Evolutionary conservation across 208 protist genomes (phyloP), one percentile per base, ranked within the genome.

Genomic region (Strigomonas galati): DNA sequence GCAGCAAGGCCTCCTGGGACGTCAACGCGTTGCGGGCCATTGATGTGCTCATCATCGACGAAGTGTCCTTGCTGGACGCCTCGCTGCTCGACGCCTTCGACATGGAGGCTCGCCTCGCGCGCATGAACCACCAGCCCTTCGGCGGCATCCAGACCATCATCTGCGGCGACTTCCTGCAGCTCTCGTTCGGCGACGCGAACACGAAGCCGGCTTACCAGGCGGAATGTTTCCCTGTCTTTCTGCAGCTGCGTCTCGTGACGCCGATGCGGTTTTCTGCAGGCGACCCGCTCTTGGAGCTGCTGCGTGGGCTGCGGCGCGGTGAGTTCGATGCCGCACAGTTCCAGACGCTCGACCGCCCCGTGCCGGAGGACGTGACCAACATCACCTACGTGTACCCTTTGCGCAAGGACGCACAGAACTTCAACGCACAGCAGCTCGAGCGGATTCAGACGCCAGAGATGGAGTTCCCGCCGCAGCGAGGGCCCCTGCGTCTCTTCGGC

Each of bases 91-190:
- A 97, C 51, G 76, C 87, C 54, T 85, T 98, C 30, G 92, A 98
- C 57, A 60, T 76, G 49, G 81, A 91, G 61, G 89, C 89, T 1
- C 82, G 88, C 4, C 69, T 88, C 28, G 89, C 90, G 19, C 91
- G 91, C 28, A 65, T 91, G 63, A 54, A 65, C 49, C 58, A 68
- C 49, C 54, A 31, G 10, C 83, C 90, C 26, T 97, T 98, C 62
- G 94, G 94, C 24, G 94, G 94, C 19, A 76, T 97, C 6, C 94
- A 98, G 55, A 70, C 97, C 15, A 91, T 98, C 58, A 65, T 85
- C 1, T 96, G 89, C 65, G 94, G 94, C 1, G 94, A 98, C 70
- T 97, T 98, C 72, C 53, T 97, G 56, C 92, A 98, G 82, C 85
- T 98, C 6, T 83, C 85, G 2, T 82, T 63, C 23, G 56, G 26